Conservation (phyloP, 2,329 filamentous ascomycete genomes). For the Nannizzia gypsea region DNA sequence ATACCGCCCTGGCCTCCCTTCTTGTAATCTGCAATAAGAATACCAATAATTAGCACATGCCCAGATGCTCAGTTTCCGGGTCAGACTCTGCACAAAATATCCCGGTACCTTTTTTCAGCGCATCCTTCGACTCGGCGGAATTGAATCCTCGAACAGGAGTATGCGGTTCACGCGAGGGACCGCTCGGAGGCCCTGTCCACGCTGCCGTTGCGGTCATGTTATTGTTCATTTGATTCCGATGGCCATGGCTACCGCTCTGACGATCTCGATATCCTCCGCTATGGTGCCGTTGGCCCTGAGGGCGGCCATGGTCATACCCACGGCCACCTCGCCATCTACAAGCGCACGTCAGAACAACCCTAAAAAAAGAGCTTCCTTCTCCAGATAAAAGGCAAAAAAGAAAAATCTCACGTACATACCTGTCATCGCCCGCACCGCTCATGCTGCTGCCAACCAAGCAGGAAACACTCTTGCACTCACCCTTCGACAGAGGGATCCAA, state of each 20-base stretch:
- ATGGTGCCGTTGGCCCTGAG: constrained; percentile 27
- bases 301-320: constrained; percentile 26
- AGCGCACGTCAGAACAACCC: constrained; percentile 1
- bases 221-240: constrained; percentile 17
- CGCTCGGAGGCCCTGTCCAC: constrained; percentile 18
- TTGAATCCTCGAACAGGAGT: constrained; percentile 36
- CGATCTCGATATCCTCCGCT: constrained; percentile 18
- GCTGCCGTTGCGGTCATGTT: constrained; percentile 16
- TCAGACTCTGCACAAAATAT: neutral
- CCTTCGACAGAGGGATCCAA: neutral
- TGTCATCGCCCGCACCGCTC: constrained; percentile 29
- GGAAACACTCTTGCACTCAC: neutral
- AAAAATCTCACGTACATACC: constrained; percentile 18
- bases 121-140: constrained; percentile 30
- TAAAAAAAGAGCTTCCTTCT: neutral
- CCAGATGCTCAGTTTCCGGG: neutral
- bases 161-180: constrained; percentile 28
- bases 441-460: constrained; percentile 18
- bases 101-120: constrained; percentile 30
- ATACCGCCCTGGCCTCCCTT: constrained; percentile 19
- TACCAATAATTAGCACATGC: neutral
- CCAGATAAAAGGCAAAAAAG: neutral
- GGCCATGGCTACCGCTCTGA: constrained; percentile 23
- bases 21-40: neutral
- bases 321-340: constrained; percentile 32